A percentile compares a stretch with the other conserved stretches of the same genome.
phyloP scores from a whole-genome alignment of 23 red algal genomes.

The Cyanidiococcus yangmingshanensis region DNA sequence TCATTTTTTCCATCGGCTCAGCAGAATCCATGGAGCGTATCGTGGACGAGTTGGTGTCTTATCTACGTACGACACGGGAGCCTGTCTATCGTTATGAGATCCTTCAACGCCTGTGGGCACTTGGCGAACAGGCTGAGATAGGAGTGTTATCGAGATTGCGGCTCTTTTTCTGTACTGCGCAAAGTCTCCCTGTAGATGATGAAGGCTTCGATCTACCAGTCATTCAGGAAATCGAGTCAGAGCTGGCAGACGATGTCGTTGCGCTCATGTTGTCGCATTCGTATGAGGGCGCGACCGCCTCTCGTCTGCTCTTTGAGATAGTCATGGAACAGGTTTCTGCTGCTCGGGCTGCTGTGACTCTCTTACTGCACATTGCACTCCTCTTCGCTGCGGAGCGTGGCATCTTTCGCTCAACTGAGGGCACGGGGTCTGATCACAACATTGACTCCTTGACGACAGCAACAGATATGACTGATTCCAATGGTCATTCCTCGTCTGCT shows the following conservation, averaged over 20 bases:
- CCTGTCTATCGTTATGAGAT: slow-evolving; percentile 31
- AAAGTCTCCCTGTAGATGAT: slow-evolving; percentile 25
- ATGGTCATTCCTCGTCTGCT: background rate
- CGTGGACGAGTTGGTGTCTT: slow-evolving; percentile 38
- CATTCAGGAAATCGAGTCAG: background rate
- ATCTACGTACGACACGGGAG: slow-evolving; percentile 37
- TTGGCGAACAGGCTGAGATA: background rate
- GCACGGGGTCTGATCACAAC: too few species aligned
- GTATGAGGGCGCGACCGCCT: background rate
- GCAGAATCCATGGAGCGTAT: slow-evolving; percentile 41
- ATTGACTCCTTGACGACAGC: background rate
- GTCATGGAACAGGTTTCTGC: background rate
- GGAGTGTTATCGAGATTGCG: slow-evolving; percentile 14
- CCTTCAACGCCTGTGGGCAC: slow-evolving; percentile 13
- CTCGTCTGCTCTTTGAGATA: background rate
- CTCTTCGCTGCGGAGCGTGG: background rate
- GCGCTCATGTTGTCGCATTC: background rate
- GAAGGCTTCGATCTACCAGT: slow-evolving; percentile 27
- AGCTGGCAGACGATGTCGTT: background rate
- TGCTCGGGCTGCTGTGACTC: background rate
- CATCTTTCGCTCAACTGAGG: too few species aligned
- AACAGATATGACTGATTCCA: background rate
- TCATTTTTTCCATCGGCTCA: slow-evolving; percentile 51
- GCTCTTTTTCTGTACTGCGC: slow-evolving; percentile 24
- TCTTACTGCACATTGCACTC: background rate